These are phyloP conservation scores for Beauveria sp. DNA, from an alignment of 2,329 filamentous ascomycete species.

Conservation along the genomic window DNA sequence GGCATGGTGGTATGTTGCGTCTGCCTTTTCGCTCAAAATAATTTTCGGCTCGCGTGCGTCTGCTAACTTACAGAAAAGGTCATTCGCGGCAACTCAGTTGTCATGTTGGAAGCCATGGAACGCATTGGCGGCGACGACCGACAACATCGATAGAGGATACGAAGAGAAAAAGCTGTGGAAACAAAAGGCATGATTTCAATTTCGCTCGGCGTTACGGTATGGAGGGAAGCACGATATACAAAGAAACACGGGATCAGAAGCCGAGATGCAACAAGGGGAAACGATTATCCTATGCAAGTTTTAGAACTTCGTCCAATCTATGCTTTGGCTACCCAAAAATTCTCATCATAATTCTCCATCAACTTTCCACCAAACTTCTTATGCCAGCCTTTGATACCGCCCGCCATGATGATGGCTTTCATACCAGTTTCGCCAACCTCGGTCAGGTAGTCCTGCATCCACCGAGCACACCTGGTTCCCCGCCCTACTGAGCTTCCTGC, in stretches of 20 bases:
- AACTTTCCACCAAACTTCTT: conserved; percentile 36
- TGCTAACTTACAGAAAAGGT: conserved; percentile 44
- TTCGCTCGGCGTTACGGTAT: conserved; percentile 29
- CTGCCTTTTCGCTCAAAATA: not conserved
- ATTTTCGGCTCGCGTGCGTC: not conserved
- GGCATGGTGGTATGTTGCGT: conserved; percentile 75
- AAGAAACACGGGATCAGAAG: conserved; percentile 16
- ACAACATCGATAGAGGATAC: conserved; percentile 23
- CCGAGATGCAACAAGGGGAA: conserved; percentile 11
- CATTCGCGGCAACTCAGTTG: conserved; percentile 94
- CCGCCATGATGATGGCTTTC: conserved; percentile 39
- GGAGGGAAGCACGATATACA: conserved; percentile 11
- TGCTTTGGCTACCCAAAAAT: conserved; percentile 23
- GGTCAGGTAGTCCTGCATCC: conserved; percentile 49
- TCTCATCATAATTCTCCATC: conserved; percentile 44
- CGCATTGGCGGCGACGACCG: conserved; percentile 57
- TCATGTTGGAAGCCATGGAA: conserved; percentile 86
- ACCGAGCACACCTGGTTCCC: conserved; percentile 44
- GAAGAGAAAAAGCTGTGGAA: conserved; percentile 1
- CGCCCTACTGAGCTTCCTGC: conserved; percentile 43
- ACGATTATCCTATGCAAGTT: not conserved
- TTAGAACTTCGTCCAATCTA: not conserved
- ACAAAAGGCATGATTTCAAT: conserved; percentile 17
- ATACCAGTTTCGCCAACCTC: conserved; percentile 36
- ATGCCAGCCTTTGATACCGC: conserved; percentile 50